A percentile compares a stretch with the other conserved stretches of the same genome.
phyloP scores from a whole-genome alignment of 1,284 basidiomycete genomes.

The Heterobasidion parviporum region DNA sequence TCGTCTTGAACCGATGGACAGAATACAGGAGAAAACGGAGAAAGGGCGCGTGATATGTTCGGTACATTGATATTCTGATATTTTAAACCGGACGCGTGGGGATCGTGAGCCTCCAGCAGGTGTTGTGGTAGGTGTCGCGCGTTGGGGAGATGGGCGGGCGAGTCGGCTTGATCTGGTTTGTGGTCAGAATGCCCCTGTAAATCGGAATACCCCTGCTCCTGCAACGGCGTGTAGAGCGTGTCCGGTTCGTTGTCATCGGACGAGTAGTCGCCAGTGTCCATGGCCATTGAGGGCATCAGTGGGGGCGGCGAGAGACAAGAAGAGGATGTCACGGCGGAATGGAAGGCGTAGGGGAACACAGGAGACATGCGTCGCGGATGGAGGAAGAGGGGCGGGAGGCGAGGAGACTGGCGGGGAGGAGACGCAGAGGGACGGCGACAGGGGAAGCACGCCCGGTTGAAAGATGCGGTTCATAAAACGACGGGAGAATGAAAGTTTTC shows the following conservation, averaged over 20 bases:
- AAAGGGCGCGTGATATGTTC: slow-evolving; percentile 9
- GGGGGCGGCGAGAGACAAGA: slow-evolving; percentile 14
- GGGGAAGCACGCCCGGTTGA: too few relatives aligned
- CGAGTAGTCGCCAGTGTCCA: slow-evolving; percentile 27
- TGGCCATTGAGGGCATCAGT: slow-evolving; percentile 20
- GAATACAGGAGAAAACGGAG: slow-evolving; percentile 8
- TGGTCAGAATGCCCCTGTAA: slow-evolving; percentile 16
- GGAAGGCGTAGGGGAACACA: slow-evolving; percentile 7
- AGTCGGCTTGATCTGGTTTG: slow-evolving; percentile 11
- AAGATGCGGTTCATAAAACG: neutral
- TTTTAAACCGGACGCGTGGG: neutral
- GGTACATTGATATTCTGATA: slow-evolving; percentile 8
- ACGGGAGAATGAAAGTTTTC: neutral
- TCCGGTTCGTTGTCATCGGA: slow-evolving; percentile 28
- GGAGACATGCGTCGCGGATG: slow-evolving; percentile 2
- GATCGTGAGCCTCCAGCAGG: neutral
- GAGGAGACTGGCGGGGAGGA: slow-evolving; percentile 2
- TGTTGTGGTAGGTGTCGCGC: slow-evolving; percentile 6
- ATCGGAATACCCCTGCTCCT: slow-evolving; percentile 20
- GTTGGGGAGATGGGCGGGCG: slow-evolving; percentile 6
- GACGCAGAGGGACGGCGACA: neutral
- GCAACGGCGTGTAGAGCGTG: slow-evolving; percentile 27
- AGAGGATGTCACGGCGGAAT: neutral
- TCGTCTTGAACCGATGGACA: neutral
- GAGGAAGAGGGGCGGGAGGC: slow-evolving; percentile 9